Percentiles rank a stretch among this genome's conserved stretches.
These are phyloP conservation scores for Claviceps paspali DNA, from an alignment of 2,329 filamentous ascomycete species.

Conservation along the genomic window DNA sequence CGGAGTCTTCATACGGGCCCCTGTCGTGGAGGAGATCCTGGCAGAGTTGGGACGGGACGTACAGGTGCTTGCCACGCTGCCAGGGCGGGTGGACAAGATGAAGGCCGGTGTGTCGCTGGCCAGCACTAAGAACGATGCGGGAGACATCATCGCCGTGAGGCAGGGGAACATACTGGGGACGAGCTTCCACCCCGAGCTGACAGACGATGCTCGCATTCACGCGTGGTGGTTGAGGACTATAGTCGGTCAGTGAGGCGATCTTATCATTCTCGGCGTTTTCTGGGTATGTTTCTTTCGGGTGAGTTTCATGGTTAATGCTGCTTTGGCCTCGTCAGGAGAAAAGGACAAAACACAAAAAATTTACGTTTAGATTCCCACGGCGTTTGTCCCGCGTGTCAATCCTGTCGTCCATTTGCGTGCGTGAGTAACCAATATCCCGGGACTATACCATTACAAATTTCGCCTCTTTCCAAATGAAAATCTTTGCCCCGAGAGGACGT, in stretches of 20 bases:
- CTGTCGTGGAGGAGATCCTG: constrained; percentile 75
- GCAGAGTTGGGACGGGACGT: constrained; percentile 23
- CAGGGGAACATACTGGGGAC: constrained; percentile 90
- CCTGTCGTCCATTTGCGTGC: too few relatives aligned
- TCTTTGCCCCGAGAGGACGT: too few relatives aligned
- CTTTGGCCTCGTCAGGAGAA: too few relatives aligned
- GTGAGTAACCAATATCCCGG: too few relatives aligned
- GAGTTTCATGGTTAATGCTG: too few relatives aligned
- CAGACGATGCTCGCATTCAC: constrained; percentile 75
- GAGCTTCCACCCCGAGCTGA: constrained; percentile 92
- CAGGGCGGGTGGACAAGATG: constrained; percentile 23
- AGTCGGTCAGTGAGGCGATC: constrained; percentile 32
- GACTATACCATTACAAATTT: too few relatives aligned
- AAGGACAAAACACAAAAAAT: too few relatives aligned
- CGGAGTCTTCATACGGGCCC: constrained; percentile 86
- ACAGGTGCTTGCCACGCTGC: constrained; percentile 36
- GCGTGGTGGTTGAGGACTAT: constrained; percentile 61
- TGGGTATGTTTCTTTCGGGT: too few relatives aligned
- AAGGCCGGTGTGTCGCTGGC: constrained; percentile 22
- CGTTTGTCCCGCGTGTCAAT: too few relatives aligned
- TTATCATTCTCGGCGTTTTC: too few relatives aligned
- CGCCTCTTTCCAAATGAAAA: too few relatives aligned
- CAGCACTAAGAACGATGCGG: constrained; percentile 27
- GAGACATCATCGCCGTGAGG: constrained; percentile 75
- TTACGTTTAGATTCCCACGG: too few relatives aligned